Percentiles rank a stretch among this genome's conserved stretches.
phyloP scores from a whole-genome alignment of 371 early-diverging fungal species.

The Syncephalastrum sp. region DNA sequence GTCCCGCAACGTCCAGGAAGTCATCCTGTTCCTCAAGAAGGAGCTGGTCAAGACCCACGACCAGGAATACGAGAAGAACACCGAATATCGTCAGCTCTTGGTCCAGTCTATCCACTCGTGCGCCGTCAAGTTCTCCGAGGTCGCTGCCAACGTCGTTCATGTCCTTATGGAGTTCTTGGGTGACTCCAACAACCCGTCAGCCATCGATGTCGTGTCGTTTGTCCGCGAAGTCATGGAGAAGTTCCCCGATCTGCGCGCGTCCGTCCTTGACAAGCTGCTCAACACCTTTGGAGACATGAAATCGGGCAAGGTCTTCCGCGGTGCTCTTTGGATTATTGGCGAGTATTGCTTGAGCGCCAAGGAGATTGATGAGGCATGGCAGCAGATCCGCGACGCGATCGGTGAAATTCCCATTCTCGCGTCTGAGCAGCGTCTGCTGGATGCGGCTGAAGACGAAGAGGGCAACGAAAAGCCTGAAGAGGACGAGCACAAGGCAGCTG shows the following conservation, averaged over 20 bases:
- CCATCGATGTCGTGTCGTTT: conserved; percentile 95
- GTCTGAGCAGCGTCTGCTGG: conserved; percentile 75
- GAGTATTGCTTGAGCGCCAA: conserved; percentile 78
- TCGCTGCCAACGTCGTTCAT: conserved; percentile 92
- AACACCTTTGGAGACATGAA: conserved; percentile 88
- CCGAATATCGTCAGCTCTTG: conserved; percentile 90
- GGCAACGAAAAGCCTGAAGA: conserved; percentile 28
- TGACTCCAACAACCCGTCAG: conserved; percentile 87
- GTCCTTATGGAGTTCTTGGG: conserved; percentile 92
- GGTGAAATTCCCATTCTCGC: conserved; percentile 94
- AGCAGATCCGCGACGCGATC: conserved; percentile 74
- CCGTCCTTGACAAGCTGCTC: conserved; percentile 77
- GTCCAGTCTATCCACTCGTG: conserved; percentile 96
- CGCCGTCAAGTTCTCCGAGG: conserved; percentile 94
- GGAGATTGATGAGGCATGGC: conserved; percentile 85
- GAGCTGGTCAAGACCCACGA: conserved; percentile 90
- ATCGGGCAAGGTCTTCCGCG: conserved; percentile 94
- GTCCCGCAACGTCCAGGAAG: conserved; percentile 89
- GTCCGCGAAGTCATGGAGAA: conserved; percentile 96
- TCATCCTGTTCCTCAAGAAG: conserved; percentile 90
- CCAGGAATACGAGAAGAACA: conserved; percentile 87
- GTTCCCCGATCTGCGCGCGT: conserved; percentile 82
- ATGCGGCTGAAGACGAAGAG: conserved; percentile 55
- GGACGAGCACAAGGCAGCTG: conserved; percentile 32
- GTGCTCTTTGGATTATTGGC: conserved; percentile 96